Conservation (phyloP, 805 yeast species). For the Saturnispora mendoncae region DNA sequence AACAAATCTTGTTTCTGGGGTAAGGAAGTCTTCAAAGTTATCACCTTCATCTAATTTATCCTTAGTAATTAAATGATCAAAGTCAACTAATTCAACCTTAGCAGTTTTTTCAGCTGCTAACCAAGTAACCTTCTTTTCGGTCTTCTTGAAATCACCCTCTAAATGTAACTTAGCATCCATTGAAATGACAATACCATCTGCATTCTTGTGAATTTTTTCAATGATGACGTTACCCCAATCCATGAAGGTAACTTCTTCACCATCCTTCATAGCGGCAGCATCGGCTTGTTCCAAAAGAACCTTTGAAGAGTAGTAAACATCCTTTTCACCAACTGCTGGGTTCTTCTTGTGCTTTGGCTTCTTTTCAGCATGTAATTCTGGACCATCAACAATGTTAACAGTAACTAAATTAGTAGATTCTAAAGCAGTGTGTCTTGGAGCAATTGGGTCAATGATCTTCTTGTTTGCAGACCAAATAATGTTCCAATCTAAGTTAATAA, state of each 20-base stretch:
- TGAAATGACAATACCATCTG: constrained; percentile 42
- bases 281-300: constrained; percentile 82
- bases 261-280: constrained; percentile 55
- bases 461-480: constrained; percentile 97
- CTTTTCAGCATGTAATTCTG: constrained; percentile 56
- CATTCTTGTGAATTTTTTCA: constrained; percentile 58
- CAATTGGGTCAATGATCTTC: constrained; percentile 92
- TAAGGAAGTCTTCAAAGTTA: constrained; percentile 83
- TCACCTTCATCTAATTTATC: constrained; percentile 94
- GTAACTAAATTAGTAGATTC: constrained; percentile 55
- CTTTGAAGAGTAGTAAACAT: constrained; percentile 55
- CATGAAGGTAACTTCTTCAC: constrained; percentile 95
- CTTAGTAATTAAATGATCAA: constrained; percentile 90
- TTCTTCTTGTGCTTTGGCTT: constrained; percentile 94
- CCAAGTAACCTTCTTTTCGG: constrained; percentile 93
- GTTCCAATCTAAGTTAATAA: constrained; percentile 95
- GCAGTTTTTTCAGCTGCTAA: constrained; percentile 71
- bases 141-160: constrained; percentile 95
- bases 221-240: constrained; percentile 96
- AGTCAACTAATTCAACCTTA: constrained; percentile 74
- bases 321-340: constrained; percentile 79
- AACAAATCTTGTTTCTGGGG: constrained; percentile 80
- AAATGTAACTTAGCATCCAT: constrained; percentile 75
- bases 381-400: constrained; percentile 60
- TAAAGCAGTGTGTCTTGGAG: constrained; percentile 91